Evolutionary conservation across 2,329 filamentous ascomycete genomes (phyloP).

Genomic region (Incumbomyces delicatus): DNA sequence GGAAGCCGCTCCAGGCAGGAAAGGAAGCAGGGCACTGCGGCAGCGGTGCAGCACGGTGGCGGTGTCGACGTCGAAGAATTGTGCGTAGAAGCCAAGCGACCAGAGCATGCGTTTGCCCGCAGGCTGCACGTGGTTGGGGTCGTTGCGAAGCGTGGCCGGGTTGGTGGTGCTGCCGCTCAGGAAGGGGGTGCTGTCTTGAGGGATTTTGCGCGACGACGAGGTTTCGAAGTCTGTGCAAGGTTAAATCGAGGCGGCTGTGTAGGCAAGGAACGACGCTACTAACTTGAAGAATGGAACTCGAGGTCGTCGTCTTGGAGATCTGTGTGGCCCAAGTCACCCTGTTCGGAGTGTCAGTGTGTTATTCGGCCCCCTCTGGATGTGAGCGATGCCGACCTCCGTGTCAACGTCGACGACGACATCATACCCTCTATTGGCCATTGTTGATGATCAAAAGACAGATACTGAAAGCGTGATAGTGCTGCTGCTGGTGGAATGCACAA

Average conservation of each 20-base stretch:
- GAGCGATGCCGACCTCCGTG: constrained; percentile 59
- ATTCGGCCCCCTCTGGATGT: neutral
- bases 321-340: constrained; percentile 96
- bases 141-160: constrained; percentile 40
- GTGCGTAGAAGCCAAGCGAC: constrained; percentile 86
- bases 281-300: constrained; percentile 90
- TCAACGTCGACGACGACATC: constrained; percentile 98
- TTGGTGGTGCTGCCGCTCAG: constrained; percentile 41
- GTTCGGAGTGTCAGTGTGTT: constrained; percentile 11
- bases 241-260: neutral
- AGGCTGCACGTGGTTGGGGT: constrained; percentile 38
- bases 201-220: constrained; percentile 39
- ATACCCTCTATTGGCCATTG: constrained; percentile 77
- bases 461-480: no score
- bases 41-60: constrained; percentile 79
- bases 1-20: constrained; percentile 74
- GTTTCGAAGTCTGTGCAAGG: constrained; percentile 57
- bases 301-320: constrained; percentile 91
- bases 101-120: constrained; percentile 73
- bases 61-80: constrained; percentile 98
- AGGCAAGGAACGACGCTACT: constrained; percentile 16
- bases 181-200: constrained; percentile 42
- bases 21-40: constrained; percentile 71
- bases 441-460: neutral
- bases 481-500: no score